Percentiles rank a stretch among this genome's conserved stretches.
Conservation (phyloP, 73 alveolate genomes). For the Chromera velia region DNA sequence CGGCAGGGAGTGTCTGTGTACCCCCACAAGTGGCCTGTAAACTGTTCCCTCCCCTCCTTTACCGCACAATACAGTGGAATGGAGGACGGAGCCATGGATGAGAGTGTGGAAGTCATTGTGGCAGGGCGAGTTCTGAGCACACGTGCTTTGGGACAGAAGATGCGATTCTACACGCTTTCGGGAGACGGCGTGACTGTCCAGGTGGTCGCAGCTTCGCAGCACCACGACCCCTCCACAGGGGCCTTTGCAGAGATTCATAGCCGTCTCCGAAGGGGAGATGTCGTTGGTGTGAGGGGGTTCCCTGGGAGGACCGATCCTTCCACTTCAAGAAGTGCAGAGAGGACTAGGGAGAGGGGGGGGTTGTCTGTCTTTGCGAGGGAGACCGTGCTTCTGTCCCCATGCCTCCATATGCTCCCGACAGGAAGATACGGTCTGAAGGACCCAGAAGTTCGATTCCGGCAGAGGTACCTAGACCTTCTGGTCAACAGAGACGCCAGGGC, state of each 20-base stretch:
- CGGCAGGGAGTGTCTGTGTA: background rate
- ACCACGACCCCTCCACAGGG: conserved; percentile 18
- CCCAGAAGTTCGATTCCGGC: conserved; percentile 77
- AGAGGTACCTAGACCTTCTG: conserved; percentile 91
- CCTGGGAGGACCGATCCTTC: no score
- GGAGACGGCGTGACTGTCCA: conserved; percentile 87
- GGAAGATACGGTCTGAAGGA: conserved; percentile 82
- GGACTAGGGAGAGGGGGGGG: no score
- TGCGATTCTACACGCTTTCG: conserved; percentile 76
- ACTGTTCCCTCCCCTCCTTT: no score
- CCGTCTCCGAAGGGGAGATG: background rate
- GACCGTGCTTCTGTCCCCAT: conserved; percentile 68
- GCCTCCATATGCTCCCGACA: conserved; percentile 68
- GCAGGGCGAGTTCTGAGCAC: conserved; percentile 88
- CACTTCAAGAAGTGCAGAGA: no score
- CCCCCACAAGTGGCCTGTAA: conserved; percentile 40
- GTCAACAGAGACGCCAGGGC: conserved; percentile 72
- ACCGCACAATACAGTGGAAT: no score
- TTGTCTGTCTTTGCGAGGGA: conserved; percentile 73
- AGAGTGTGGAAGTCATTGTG: conserved; percentile 10
- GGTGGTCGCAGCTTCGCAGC: no score
- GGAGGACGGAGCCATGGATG: no score
- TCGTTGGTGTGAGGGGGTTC: conserved; percentile 52
- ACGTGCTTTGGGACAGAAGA: conserved; percentile 78
- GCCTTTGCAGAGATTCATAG: conserved; percentile 26